phyloP scores from a whole-genome alignment of 495 filamentous ascomycete genomes.

The Penicillium nucicola region DNA sequence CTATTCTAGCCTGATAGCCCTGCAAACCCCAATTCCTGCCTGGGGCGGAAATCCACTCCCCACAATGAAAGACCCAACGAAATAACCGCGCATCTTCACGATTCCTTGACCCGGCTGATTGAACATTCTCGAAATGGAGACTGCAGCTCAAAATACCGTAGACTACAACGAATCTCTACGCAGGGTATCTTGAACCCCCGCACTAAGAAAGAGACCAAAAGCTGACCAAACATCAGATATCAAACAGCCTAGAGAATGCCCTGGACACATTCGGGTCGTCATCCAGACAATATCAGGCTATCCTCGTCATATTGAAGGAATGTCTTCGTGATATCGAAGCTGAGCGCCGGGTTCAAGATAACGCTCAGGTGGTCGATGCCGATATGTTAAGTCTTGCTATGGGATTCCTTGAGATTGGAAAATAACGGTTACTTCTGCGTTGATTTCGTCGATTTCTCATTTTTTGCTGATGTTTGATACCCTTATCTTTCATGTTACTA shows the following conservation, averaged over 20 bases:
- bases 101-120: too few species aligned
- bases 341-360: slow-evolving; percentile 1
- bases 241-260: slow-evolving; percentile 39
- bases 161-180: slow-evolving; percentile 31
- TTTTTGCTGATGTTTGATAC: slow-evolving; percentile 1
- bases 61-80: too few species aligned
- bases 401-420: slow-evolving; percentile 37
- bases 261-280: slow-evolving; percentile 39
- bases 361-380: slow-evolving; percentile 22
- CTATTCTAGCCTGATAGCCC: too few species aligned
- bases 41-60: neutral
- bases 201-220: neutral
- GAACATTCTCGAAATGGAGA: slow-evolving; percentile 2
- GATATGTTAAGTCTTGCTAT: slow-evolving; percentile 37
- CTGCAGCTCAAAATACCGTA: neutral
- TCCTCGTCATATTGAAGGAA: slow-evolving; percentile 36
- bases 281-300: slow-evolving; percentile 36
- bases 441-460: too few species aligned
- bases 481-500: neutral
- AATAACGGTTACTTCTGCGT: neutral
- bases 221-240: slow-evolving; percentile 29
- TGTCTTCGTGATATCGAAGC: slow-evolving; percentile 33
- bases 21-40: neutral
- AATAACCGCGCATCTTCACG: neutral
- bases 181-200: slow-evolving; percentile 18